A percentile compares a stretch with the other conserved stretches of the same genome.
Conservation (phyloP, 192 early-diverging fungal species). For the Coemansia sp. region DNA sequence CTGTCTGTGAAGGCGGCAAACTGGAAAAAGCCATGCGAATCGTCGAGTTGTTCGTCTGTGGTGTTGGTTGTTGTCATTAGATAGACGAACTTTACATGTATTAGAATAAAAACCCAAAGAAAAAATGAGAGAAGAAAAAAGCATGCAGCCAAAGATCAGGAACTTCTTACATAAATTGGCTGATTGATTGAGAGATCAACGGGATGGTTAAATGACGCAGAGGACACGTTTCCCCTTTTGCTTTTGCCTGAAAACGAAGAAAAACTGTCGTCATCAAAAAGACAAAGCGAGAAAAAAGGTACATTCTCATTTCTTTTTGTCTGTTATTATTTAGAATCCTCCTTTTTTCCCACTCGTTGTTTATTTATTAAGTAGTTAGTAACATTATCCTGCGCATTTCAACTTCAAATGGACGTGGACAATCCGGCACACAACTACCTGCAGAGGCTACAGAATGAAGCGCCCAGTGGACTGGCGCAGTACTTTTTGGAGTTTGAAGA, state of each 20-base stretch:
- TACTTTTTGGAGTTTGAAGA: conserved; percentile 87
- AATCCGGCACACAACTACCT: conserved; percentile 75
- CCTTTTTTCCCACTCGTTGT: background rate
- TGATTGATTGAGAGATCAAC: no score
- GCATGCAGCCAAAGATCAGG: background rate
- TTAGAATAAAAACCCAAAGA: background rate
- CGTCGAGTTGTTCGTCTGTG: conserved; percentile 21
- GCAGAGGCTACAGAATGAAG: conserved; percentile 64
- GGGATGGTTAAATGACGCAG: no score
- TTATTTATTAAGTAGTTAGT: background rate
- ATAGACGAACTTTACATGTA: background rate
- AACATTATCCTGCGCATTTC: background rate
- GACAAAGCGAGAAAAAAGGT: no score
- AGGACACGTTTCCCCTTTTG: no score
- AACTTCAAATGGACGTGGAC: conserved; percentile 67
- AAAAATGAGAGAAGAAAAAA: background rate
- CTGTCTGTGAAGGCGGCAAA: conserved; percentile 45
- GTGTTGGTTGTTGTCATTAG: background rate
- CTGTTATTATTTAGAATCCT: no score
- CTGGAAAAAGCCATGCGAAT: conserved; percentile 54
- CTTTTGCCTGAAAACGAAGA: no score
- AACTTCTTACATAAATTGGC: no score
- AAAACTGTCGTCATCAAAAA: no score
- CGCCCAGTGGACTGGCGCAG: conserved; percentile 68
- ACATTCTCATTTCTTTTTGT: no score